Evolutionary conservation across 2,329 filamentous ascomycete genomes (phyloP), one percentile per base, ranked within the genome.

Genomic region (Niveomyces coronatus): DNA sequence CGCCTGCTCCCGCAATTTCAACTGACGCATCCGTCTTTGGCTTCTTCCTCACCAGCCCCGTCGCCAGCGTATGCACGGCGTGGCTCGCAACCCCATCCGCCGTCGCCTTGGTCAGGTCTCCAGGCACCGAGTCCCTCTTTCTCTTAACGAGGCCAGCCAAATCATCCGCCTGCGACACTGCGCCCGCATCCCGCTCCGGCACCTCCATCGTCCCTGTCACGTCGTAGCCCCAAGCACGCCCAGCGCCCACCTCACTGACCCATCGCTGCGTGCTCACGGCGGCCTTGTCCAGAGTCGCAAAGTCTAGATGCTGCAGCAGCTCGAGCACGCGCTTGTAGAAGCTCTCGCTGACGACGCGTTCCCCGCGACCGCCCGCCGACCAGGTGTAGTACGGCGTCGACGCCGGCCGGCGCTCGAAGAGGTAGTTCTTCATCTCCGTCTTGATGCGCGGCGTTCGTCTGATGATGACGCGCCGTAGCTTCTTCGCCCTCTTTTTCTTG

Each of bases 301-400:
- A 91, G 54, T 87, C 82, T 0, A 87, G 71, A 41, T 81, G 75
- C 5, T 88, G 67, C 0, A 91, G 64, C 9, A 85, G 60, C 47
- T 86, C 82, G 15, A 76, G 67, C 8, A 77, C 73, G 9, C 81
- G 73, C 45, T 77, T 76, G 58, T 86, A 87, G 34, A 71, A 68
- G 18, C 65, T 62, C 16, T 81, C 74, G 10, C 74, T 68, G 3
- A 87, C 68, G 9, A 85, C 65, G 14, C 75, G 65, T 34, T 74
- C 67, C 1, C 81, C 82, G 11, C 81, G 67, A 3, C 76, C 78
- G 16, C 68, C 60, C 0, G 61, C 49, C 0, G 76, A 76, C 82
- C 82, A 86, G 39, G 61, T 64, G 52, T 82, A 86, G 52, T 83
- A 79, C 0, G 70, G 61, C 0, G 76, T 82, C 3, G 61, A 56